phyloP scores from a whole-genome alignment of 106 monocot species.

The Dendrobium officinale region DNA sequence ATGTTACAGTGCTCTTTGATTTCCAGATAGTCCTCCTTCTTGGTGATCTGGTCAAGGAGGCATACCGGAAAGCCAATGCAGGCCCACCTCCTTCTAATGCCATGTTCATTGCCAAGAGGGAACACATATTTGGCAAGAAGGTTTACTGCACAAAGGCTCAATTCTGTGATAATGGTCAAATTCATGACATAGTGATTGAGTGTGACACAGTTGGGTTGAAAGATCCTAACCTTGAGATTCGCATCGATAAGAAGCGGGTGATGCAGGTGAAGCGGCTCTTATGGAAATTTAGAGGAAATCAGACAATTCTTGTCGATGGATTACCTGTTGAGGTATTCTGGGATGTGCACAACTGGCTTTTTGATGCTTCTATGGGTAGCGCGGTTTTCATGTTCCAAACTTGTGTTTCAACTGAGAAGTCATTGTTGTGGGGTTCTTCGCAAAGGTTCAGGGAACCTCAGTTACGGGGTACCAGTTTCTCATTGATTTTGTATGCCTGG shows the following conservation, averaged over 20 bases:
- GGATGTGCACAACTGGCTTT: slow-evolving; percentile 86
- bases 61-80: slow-evolving; percentile 34
- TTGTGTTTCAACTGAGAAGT: slow-evolving; percentile 32
- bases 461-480: slow-evolving; percentile 46
- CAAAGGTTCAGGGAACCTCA: slow-evolving; percentile 32
- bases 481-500: slow-evolving; percentile 77
- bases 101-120: slow-evolving; percentile 48
- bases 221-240: slow-evolving; percentile 79
- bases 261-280: slow-evolving; percentile 72
- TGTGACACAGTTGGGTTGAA: slow-evolving; percentile 50
- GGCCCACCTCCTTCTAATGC: slow-evolving; percentile 27
- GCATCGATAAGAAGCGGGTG: slow-evolving; percentile 69
- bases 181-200: slow-evolving; percentile 70
- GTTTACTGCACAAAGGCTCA: slow-evolving; percentile 53
- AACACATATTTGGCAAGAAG: slow-evolving; percentile 79
- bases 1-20: slow-evolving; percentile 47
- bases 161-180: slow-evolving; percentile 50
- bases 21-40: slow-evolving; percentile 55
- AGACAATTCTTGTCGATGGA: slow-evolving; percentile 70
- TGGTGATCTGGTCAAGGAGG: slow-evolving; percentile 64
- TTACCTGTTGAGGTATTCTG: slow-evolving; percentile 79
- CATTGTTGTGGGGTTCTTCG: slow-evolving; percentile 33
- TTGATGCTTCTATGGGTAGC: slow-evolving; percentile 35
- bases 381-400: slow-evolving; percentile 86
- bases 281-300: slow-evolving; percentile 92